These are phyloP conservation scores for Penicillium sp. DNA, from an alignment of 2,329 filamentous ascomycete species.

Conservation along the genomic window DNA sequence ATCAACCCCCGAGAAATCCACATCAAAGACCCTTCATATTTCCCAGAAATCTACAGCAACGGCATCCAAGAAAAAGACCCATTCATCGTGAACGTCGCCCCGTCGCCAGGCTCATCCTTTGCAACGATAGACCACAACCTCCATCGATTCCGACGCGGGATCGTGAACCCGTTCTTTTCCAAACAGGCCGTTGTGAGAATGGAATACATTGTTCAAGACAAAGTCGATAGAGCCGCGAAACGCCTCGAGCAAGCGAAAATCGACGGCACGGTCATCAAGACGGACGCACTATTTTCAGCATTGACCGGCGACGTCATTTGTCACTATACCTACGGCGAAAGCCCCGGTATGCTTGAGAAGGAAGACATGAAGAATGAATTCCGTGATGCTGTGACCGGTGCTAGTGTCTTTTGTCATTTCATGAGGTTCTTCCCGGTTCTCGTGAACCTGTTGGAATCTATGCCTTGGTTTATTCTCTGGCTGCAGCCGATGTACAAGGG, in stretches of 20 bases:
- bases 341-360: slow-evolving; percentile 8
- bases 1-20: slow-evolving; percentile 40
- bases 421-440: slow-evolving; percentile 11
- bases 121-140: slow-evolving; percentile 40
- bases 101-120: slow-evolving; percentile 18
- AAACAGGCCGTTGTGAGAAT: slow-evolving; percentile 36
- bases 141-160: slow-evolving; percentile 42
- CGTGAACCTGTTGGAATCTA: neutral
- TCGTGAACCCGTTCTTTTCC: slow-evolving; percentile 48
- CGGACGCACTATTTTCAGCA: slow-evolving; percentile 22
- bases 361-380: slow-evolving; percentile 8
- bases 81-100: slow-evolving; percentile 10
- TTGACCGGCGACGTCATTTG: slow-evolving; percentile 38
- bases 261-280: slow-evolving; percentile 3
- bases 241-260: slow-evolving; percentile 15
- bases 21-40: slow-evolving; percentile 34
- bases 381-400: slow-evolving; percentile 3
- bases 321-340: slow-evolving; percentile 11
- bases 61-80: slow-evolving; percentile 25
- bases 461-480: neutral
- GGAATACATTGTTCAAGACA: slow-evolving; percentile 35
- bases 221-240: slow-evolving; percentile 14
- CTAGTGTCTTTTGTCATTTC: slow-evolving; percentile 7
- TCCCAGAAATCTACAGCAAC: slow-evolving; percentile 32
- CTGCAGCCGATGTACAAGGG: neutral